Evolutionary conservation across 768 basidiomycete genomes (phyloP), one percentile per base, ranked within the genome.

Genomic region (Boletus reticulatus): DNA sequence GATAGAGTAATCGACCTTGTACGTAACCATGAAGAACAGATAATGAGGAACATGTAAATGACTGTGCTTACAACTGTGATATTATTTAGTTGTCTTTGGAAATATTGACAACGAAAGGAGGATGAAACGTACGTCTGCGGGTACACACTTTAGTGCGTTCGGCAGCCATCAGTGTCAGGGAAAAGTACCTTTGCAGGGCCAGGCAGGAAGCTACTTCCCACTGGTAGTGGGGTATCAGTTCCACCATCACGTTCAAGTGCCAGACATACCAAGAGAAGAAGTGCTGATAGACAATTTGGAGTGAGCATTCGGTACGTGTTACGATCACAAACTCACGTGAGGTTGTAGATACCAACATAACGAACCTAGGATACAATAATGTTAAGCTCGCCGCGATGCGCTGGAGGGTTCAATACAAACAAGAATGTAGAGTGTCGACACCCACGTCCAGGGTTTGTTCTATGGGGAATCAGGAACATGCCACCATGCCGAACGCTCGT

Each of bases 401-500:
- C 10, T 22, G 5, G 8, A 36, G 17, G 17, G 6, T 5, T 16
- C 27, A 29, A 16, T 19, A 57, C 51, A 2, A n/a, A 53, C 56
- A 20, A 57, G 19, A 31, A 53, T n/a, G 19, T 38, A 57, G 16
- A 57, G 20, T 2, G 52, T 39, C 1, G 56, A 57, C 4, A 53
- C 51, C 31, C 24, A 27, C 12, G 51, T 48, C 56, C 56, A 57
- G 2, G 51, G 51, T 20, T 42, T 53, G 10, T 11, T 57, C 58
- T 59, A 29, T 12, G 27, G 3, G 5, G 4, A 4, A 27, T 57
- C 36, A 57, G 36, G 6, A 20, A 4, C 6, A 24, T 16, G 20
- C 6, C 36, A 37, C 14, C 13, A 37, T 12, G 6, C 14, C 36
- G 36, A 37, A 37, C 27, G 27, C 27, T 9, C 9, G 8, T 29